Conservation (phyloP, 768 basidiomycete genomes). For the Daedaleopsis sinensis region DNA sequence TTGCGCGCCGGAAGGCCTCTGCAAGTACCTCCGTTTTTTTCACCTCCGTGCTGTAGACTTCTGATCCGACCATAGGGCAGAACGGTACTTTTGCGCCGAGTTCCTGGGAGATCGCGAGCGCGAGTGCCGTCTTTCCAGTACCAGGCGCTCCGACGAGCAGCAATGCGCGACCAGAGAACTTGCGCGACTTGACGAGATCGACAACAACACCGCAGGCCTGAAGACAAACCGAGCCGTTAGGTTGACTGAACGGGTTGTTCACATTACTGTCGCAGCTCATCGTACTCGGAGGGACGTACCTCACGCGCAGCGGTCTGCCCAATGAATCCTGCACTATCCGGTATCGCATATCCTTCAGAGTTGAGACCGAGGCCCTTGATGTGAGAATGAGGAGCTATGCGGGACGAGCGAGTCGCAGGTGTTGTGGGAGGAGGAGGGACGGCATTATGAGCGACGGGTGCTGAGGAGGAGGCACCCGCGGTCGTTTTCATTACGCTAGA, state of each 20-base stretch:
- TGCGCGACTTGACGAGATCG: constrained; percentile 87
- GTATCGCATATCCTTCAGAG: constrained; percentile 76
- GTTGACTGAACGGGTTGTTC: neutral
- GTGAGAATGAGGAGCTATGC: constrained; percentile 92
- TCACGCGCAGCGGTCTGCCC: constrained; percentile 91
- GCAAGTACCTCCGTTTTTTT: constrained; percentile 99
- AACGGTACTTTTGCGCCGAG: constrained; percentile 95
- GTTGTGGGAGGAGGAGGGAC: constrained; percentile 67
- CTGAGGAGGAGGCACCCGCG: constrained; percentile 28
- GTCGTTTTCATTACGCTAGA: constrained; percentile 24
- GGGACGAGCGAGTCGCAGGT: constrained; percentile 67
- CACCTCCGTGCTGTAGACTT: constrained; percentile 96
- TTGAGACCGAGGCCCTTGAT: constrained; percentile 95
- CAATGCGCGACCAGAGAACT: constrained; percentile 92
- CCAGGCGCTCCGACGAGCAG: constrained; percentile 95
- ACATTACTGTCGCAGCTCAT: neutral
- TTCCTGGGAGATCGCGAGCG: constrained; percentile 94
- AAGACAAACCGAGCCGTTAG: neutral
- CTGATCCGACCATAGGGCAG: constrained; percentile 97
- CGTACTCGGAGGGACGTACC: constrained; percentile 44
- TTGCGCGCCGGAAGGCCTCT: constrained; percentile 92
- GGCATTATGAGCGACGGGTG: constrained; percentile 60
- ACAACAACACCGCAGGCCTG: constrained; percentile 92
- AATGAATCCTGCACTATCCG: constrained; percentile 83
- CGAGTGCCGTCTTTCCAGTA: constrained; percentile 97